Percentiles rank a stretch among this genome's conserved stretches.
phyloP scores from a whole-genome alignment of 164 flowering plant genomes.

The Brasenia schreberi region DNA sequence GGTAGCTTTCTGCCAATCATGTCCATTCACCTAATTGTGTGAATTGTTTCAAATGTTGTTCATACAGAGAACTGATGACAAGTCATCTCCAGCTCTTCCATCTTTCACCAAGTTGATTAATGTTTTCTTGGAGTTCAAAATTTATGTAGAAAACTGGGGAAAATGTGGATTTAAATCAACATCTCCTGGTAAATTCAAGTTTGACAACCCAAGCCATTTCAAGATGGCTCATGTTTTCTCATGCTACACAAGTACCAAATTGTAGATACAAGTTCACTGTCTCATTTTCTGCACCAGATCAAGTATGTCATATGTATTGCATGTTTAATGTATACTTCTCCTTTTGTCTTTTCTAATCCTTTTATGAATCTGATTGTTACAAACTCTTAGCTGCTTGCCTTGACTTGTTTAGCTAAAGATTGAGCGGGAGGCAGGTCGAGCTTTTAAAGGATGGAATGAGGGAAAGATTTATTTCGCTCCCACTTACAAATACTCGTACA shows the following conservation, averaged over 20 bases:
- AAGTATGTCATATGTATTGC: too few relatives aligned
- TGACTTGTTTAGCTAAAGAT: slow-evolving; percentile 43
- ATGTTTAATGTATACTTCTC: not conserved
- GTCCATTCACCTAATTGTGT: not conserved
- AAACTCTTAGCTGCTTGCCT: not conserved
- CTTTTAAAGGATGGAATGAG: slow-evolving; percentile 72
- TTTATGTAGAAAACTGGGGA: not conserved
- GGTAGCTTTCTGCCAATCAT: slow-evolving; percentile 21
- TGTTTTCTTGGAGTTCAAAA: not conserved
- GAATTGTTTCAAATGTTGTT: not conserved
- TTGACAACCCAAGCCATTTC: too few relatives aligned
- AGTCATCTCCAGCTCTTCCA: not conserved
- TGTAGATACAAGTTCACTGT: too few relatives aligned
- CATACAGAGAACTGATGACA: not conserved
- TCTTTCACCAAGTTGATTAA: not conserved
- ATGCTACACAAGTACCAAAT: too few relatives aligned
- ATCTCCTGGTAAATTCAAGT: too few relatives aligned
- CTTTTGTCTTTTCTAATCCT: not conserved
- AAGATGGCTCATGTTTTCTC: too few relatives aligned
- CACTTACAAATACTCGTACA: slow-evolving; percentile 65
- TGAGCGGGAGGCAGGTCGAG: slow-evolving; percentile 71
- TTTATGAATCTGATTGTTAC: not conserved
- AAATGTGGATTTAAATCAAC: not conserved
- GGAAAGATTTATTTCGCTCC: slow-evolving; percentile 79
- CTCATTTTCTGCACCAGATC: too few relatives aligned